Percentiles rank a stretch among this genome's conserved stretches.
phyloP scores from a whole-genome alignment of 2,329 filamentous ascomycete genomes.

The Fusarium multiceps region DNA sequence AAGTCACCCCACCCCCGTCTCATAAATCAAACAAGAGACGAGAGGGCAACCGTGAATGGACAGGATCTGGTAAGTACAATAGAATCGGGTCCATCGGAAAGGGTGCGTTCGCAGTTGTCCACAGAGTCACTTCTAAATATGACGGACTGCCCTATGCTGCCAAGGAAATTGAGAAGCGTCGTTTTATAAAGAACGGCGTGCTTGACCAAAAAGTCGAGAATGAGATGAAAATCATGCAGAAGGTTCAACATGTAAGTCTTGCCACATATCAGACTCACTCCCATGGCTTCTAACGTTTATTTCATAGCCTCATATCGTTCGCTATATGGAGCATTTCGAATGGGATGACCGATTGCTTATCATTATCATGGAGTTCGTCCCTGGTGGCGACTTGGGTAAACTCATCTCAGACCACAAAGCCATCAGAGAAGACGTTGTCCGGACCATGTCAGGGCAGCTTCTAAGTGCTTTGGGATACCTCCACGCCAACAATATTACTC shows the following conservation, averaged over 20 bases:
- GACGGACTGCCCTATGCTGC: slow-evolving; percentile 87
- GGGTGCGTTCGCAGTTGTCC: slow-evolving; percentile 94
- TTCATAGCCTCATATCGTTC: slow-evolving; percentile 82
- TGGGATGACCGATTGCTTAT: slow-evolving; percentile 86
- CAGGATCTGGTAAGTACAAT: slow-evolving; percentile 86
- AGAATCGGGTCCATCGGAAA: slow-evolving; percentile 85
- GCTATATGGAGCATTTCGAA: slow-evolving; percentile 90
- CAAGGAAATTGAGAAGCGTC: slow-evolving; percentile 93
- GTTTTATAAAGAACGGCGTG: slow-evolving; percentile 91
- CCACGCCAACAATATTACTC: slow-evolving; percentile 88
- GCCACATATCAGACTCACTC: background rate
- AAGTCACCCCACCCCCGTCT: slow-evolving; percentile 23
- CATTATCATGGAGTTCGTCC: slow-evolving; percentile 95
- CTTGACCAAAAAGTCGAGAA: slow-evolving; percentile 94
- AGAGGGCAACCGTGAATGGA: slow-evolving; percentile 72
- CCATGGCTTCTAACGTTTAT: slow-evolving; percentile 21
- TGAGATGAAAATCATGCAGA: slow-evolving; percentile 96
- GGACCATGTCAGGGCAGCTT: slow-evolving; percentile 79
- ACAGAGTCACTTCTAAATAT: slow-evolving; percentile 87
- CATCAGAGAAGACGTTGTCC: slow-evolving; percentile 76
- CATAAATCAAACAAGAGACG: slow-evolving; percentile 41
- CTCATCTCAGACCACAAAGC: slow-evolving; percentile 71
- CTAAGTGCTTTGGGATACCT: slow-evolving; percentile 87
- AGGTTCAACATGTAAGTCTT: slow-evolving; percentile 78
- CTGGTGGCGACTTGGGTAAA: slow-evolving; percentile 83